Conservation (phyloP, 139 green algal species). For the Chlamydomonas sphaeroides region DNA sequence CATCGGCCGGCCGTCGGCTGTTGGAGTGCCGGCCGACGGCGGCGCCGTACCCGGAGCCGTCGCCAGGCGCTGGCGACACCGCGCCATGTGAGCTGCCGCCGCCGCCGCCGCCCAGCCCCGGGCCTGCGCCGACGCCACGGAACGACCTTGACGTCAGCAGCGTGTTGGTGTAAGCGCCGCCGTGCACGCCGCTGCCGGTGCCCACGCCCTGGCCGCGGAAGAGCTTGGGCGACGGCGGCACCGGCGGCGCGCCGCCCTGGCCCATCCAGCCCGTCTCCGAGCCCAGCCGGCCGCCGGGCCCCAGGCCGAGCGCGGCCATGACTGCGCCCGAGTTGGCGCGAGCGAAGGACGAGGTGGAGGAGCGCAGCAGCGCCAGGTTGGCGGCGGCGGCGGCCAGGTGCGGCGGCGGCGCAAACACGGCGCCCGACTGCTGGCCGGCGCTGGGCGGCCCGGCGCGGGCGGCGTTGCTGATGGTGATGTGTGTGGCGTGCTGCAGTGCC, state of each 20-base stretch:
- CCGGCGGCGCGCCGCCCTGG: not conserved
- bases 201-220: no score
- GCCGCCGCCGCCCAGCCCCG: not conserved
- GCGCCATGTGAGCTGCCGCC: no score
- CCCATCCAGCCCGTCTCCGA: not conserved
- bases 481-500: conserved; percentile 24
- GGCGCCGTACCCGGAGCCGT: not conserved
- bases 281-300: not conserved
- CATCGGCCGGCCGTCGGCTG: not conserved
- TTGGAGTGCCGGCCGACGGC: not conserved
- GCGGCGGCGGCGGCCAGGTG: not conserved
- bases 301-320: not conserved
- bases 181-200: no score
- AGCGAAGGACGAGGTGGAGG: conserved; percentile 24
- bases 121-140: not conserved
- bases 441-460: not conserved
- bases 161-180: no score
- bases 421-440: no score
- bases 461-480: conserved; percentile 37
- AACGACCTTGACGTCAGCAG: not conserved
- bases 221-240: no score
- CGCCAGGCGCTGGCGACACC: no score
- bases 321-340: not conserved
- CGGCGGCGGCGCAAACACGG: not conserved
- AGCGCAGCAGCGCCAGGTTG: not conserved